These are phyloP conservation scores for Solanum piurae DNA, from an alignment of 257 asterid genomes.

Conservation along the genomic window DNA sequence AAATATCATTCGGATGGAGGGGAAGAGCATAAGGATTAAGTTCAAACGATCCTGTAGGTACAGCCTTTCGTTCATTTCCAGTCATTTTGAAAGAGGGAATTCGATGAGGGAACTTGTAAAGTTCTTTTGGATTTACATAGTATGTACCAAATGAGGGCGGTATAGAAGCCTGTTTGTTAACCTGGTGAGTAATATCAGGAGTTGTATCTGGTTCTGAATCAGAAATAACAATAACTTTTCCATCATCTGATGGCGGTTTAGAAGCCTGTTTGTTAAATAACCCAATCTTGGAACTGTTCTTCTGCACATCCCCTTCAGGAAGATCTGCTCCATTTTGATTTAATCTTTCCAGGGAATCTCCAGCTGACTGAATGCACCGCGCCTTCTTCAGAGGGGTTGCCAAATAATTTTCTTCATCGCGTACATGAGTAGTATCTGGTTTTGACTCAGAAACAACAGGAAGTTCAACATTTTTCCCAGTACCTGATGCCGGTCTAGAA, in stretches of 20 bases:
- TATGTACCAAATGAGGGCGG: background rate
- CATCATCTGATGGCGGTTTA: conserved; percentile 2
- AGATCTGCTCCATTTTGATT: conserved; percentile 9
- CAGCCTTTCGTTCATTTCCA: conserved; percentile 50
- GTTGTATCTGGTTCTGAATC: conserved; percentile 39
- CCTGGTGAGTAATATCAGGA: background rate
- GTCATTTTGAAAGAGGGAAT: conserved; percentile 39
- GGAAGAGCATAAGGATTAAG: conserved; percentile 41
- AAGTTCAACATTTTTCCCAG: conserved; percentile 15
- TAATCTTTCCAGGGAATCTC: conserved; percentile 8
- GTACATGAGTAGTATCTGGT: conserved; percentile 13
- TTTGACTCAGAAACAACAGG: conserved; percentile 29
- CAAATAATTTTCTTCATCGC: conserved; percentile 26
- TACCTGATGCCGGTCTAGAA: background rate
- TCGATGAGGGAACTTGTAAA: conserved; percentile 48
- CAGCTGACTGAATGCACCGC: conserved; percentile 19
- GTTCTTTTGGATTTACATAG: conserved; percentile 26
- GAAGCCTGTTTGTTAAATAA: conserved; percentile 5
- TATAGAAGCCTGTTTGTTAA: background rate
- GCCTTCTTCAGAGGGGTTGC: conserved; percentile 23
- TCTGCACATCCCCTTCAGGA: conserved; percentile 12
- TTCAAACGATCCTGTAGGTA: conserved; percentile 62
- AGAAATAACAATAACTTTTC: conserved; percentile 24
- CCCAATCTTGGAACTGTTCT: conserved; percentile 4
- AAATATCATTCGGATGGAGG: background rate